A percentile compares a stretch with the other conserved stretches of the same genome.
Evolutionary conservation across 305 asterid species (phyloP).

Genomic region (Ilex paraguariensis): DNA sequence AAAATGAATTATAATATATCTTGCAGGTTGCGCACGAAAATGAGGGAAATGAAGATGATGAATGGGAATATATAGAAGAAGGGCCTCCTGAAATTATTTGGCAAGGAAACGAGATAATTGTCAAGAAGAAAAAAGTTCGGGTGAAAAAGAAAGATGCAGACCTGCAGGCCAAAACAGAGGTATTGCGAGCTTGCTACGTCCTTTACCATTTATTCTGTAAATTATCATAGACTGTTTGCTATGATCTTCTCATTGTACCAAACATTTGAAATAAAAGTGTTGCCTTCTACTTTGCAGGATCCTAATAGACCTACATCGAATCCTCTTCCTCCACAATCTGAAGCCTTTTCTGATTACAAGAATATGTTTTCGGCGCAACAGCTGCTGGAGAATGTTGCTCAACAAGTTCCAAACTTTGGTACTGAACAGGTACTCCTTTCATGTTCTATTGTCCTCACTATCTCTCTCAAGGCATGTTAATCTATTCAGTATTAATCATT

Average conservation of each 20-base stretch:
- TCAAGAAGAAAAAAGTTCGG: conserved; percentile 76
- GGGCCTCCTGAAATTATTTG: conserved; percentile 98
- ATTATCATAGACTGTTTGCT: neutral
- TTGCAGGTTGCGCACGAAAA: conserved; percentile 44
- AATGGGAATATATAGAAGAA: conserved; percentile 90
- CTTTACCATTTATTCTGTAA: neutral
- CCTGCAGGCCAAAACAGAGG: conserved; percentile 42
- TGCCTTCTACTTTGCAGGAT: conserved; percentile 44
- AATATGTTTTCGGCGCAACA: conserved; percentile 71
- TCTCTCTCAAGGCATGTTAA: neutral
- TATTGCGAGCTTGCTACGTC: conserved; percentile 22
- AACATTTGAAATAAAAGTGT: conserved; percentile 10
- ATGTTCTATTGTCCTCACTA: conserved; percentile 4
- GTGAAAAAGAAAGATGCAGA: conserved; percentile 61
- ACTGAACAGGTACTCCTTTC: conserved; percentile 73
- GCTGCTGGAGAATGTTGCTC: conserved; percentile 78
- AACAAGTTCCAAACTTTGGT: conserved; percentile 95
- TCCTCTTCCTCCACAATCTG: conserved; percentile 95
- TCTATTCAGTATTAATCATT: conserved; percentile 8
- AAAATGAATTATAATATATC: neutral
- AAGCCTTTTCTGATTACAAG: conserved; percentile 57
- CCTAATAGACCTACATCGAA: conserved; percentile 84
- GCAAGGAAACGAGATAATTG: conserved; percentile 97
- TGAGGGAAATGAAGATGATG: conserved; percentile 51
- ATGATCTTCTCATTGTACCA: conserved; percentile 5